A percentile compares a stretch with the other conserved stretches of the same genome.
phyloP scores from a whole-genome alignment of 768 basidiomycete species.

The Pluteus cervinus region DNA sequence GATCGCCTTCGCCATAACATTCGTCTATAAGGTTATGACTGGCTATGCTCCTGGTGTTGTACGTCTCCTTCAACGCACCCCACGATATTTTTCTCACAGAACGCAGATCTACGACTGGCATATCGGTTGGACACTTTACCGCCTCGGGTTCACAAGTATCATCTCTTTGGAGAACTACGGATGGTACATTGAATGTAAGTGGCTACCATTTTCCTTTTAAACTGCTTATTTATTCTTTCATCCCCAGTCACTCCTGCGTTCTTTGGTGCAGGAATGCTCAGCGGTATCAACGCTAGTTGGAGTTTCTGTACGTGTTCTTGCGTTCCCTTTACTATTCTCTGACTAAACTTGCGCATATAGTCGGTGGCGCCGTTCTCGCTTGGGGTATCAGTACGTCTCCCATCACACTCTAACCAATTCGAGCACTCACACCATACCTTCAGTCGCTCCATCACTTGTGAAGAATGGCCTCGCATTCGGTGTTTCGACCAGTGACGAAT shows the following conservation, averaged over 20 bases:
- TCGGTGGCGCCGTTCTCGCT: conserved; percentile 47
- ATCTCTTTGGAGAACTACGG: conserved; percentile 55
- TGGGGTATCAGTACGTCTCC: conserved; percentile 48
- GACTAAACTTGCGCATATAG: no score
- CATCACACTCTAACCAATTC: background rate
- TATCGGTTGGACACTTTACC: conserved; percentile 53
- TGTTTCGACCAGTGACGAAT: conserved; percentile 25
- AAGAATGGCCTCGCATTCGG: conserved; percentile 48
- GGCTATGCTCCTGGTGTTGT: conserved; percentile 58
- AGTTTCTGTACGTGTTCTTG: conserved; percentile 42
- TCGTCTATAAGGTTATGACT: conserved; percentile 47
- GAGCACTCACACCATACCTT: conserved; percentile 1
- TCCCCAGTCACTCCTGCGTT: conserved; percentile 45
- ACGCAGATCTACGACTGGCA: conserved; percentile 59
- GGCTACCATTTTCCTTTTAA: conserved; percentile 1
- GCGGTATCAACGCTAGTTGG: conserved; percentile 50
- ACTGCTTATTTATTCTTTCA: conserved; percentile 1
- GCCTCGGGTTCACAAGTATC: conserved; percentile 54
- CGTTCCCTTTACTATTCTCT: conserved; percentile 1
- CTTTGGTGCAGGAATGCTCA: conserved; percentile 54
- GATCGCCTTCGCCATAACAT: conserved; percentile 37
- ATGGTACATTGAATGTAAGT: conserved; percentile 49
- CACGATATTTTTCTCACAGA: background rate
- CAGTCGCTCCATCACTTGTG: conserved; percentile 48
- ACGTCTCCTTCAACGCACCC: conserved; percentile 11